These are phyloP conservation scores for Melanomma pulvis-pyrius DNA, from an alignment of 495 filamentous ascomycete genomes.

Conservation along the genomic window DNA sequence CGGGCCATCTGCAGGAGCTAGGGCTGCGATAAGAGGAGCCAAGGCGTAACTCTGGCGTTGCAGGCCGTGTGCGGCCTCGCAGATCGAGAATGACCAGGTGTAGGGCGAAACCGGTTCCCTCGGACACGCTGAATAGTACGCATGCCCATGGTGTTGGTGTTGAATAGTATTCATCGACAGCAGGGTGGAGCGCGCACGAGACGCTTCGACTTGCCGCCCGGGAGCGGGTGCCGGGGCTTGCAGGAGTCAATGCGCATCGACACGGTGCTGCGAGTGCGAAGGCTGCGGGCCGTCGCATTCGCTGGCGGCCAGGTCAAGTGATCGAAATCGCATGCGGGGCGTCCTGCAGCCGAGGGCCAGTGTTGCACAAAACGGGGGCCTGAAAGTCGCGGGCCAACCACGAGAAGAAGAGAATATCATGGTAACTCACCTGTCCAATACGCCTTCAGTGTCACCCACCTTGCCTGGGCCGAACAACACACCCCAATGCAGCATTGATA, in stretches of 20 bases:
- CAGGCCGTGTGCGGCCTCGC: constrained; percentile 7
- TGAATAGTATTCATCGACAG: constrained; percentile 3
- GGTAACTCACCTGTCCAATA: constrained; percentile 83
- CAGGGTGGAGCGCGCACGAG: constrained; percentile 14
- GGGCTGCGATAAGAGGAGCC: constrained; percentile 33
- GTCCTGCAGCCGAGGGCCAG: constrained; percentile 34
- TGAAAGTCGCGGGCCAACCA: constrained; percentile 29
- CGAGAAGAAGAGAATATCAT: constrained; percentile 30
- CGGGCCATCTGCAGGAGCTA: constrained; percentile 28
- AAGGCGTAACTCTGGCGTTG: constrained; percentile 18
- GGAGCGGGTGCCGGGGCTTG: constrained; percentile 35
- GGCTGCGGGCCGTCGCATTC: constrained; percentile 34
- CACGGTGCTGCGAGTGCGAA: constrained; percentile 43
- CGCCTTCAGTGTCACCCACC: constrained; percentile 72
- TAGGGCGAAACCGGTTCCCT: neutral
- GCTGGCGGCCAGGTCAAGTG: constrained; percentile 62
- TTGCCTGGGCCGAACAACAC: constrained; percentile 70
- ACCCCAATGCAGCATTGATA: constrained; percentile 73
- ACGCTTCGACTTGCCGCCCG: constrained; percentile 38
- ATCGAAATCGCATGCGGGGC: constrained; percentile 65
- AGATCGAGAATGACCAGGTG: constrained; percentile 1
- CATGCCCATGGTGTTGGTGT: neutral
- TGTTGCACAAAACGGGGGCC: constrained; percentile 10
- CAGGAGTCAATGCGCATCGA: constrained; percentile 44
- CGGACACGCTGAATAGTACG: neutral